Base-by-base conservation (phyloP, 352 stramenopile species). In the Halophytophthora batemanensis region DNA sequence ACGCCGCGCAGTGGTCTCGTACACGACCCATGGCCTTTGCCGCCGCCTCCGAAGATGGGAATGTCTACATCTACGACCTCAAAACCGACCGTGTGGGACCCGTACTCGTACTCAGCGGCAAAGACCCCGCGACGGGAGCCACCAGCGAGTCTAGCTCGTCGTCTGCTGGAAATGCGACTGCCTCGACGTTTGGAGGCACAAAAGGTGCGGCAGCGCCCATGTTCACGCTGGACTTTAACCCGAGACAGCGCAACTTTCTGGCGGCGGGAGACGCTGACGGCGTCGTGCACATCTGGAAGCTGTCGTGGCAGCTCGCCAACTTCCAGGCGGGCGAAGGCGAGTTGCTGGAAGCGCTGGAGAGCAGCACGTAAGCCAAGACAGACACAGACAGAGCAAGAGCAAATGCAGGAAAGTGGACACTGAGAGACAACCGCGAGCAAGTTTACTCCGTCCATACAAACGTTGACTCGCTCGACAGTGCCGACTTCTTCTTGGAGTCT, bases 221-320 rank as follows among this genome's bases (percentile, higher is more conserved):
- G 66, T 82, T 88, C 42, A 46, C 70, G 0, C 48, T 90, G 6
- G 72, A 89, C 35, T 95, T 95, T 48, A 95, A 95, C 36, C 77
- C 78, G 12, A 66, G 79, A 7, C 85, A 93, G 49, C 75, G 86
- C 29, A 92, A 93, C 45, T 92, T 95, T 33, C n/a, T 95, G 25
- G 86, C 78, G 1, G 72, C 70, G 5, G 86, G 83, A 5, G 80
- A 94, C 47, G 71, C 71, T 14, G 45, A 48, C 1, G 83, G 86
- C 12, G 56, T 72, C 1, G 75, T 90, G 12, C 74, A 92, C 49
- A 80, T 95, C 22, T 93, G 85, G 80, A 93, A 94, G 36, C 63
- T 96, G 6, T 77, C 73, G 31, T 96, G 78, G 80, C 70, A 86
- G 25, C 72, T 96, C 6, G 76, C 80, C 2, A 94, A 89, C 35